Evolutionary conservation across 176 grass and related monocot genomes (phyloP).

Genomic region (Alopecurus myosuroides): DNA sequence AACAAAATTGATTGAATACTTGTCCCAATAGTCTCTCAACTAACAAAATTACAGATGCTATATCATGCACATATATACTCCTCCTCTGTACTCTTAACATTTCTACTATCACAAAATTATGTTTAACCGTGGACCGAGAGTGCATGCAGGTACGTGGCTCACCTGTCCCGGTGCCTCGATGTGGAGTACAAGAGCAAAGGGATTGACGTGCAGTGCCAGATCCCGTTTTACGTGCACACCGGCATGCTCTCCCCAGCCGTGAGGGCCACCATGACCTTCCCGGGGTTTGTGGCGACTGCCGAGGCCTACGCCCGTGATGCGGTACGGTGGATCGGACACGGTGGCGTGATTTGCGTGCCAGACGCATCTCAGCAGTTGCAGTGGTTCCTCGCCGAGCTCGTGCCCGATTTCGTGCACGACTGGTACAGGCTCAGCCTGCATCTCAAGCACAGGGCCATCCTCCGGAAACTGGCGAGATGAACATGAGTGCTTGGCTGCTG

Average conservation of each 20-base stretch:
- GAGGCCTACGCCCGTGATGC: slow-evolving; percentile 39
- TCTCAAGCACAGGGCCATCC: slow-evolving; percentile 22
- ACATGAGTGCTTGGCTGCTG: too few species aligned
- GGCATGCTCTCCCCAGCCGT: slow-evolving; percentile 31
- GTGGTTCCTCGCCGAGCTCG: slow-evolving; percentile 31
- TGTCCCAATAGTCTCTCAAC: too few species aligned
- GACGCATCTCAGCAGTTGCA: slow-evolving; percentile 39
- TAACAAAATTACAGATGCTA: too few species aligned
- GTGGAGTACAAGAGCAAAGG: slow-evolving; percentile 43
- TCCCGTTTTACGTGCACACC: slow-evolving; percentile 25
- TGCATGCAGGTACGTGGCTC: slow-evolving; percentile 20
- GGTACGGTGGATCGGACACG: slow-evolving; percentile 35
- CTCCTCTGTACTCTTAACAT: too few species aligned
- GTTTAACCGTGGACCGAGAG: not conserved
- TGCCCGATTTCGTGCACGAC: slow-evolving; percentile 35
- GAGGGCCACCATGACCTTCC: not conserved
- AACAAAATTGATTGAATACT: too few species aligned
- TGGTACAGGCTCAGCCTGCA: slow-evolving; percentile 5
- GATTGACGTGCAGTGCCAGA: slow-evolving; percentile 43
- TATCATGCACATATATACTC: too few species aligned
- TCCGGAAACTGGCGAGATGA: not conserved
- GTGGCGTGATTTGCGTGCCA: slow-evolving; percentile 32
- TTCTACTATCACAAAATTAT: too few species aligned
- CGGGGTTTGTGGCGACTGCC: slow-evolving; percentile 28
- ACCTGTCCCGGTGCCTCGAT: slow-evolving; percentile 28